Percentiles rank a stretch among this genome's conserved stretches.
These are phyloP conservation scores for Tricholoma bakamatsutake DNA, from an alignment of 768 basidiomycete species.

Conservation along the genomic window DNA sequence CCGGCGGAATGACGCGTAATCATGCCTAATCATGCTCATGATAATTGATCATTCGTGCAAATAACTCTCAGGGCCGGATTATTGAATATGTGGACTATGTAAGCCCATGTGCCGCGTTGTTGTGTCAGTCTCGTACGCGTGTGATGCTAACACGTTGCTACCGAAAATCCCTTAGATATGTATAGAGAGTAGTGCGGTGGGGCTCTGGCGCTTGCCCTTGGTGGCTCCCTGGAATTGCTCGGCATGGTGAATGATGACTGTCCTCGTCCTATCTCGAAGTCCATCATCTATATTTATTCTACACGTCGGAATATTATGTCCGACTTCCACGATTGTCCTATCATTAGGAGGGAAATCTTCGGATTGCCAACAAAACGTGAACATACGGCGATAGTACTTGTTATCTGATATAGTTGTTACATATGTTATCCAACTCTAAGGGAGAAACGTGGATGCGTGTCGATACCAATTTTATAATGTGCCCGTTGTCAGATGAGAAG, in stretches of 20 bases:
- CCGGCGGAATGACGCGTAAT: too few species aligned
- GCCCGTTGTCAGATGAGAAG: neutral
- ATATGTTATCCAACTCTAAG: neutral
- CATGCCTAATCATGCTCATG: too few species aligned
- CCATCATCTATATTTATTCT: neutral
- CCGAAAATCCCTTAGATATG: neutral
- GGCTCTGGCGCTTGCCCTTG: neutral
- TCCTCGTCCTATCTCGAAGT: neutral
- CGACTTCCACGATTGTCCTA: neutral
- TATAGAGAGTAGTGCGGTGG: neutral
- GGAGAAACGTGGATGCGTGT: neutral
- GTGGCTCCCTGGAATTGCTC: neutral
- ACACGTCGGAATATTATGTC: neutral
- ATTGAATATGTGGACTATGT: too few species aligned
- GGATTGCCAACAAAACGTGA: neutral
- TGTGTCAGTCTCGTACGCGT: neutral
- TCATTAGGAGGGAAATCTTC: neutral
- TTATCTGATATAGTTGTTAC: neutral
- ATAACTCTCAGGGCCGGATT: too few species aligned
- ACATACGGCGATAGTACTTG: neutral
- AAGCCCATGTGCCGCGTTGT: neutral
- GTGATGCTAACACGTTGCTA: neutral
- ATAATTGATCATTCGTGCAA: too few species aligned
- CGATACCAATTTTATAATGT: neutral
- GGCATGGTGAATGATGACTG: neutral